Base-by-base conservation (phyloP, 75 land plant species). In the Ceratopteris richardii region DNA sequence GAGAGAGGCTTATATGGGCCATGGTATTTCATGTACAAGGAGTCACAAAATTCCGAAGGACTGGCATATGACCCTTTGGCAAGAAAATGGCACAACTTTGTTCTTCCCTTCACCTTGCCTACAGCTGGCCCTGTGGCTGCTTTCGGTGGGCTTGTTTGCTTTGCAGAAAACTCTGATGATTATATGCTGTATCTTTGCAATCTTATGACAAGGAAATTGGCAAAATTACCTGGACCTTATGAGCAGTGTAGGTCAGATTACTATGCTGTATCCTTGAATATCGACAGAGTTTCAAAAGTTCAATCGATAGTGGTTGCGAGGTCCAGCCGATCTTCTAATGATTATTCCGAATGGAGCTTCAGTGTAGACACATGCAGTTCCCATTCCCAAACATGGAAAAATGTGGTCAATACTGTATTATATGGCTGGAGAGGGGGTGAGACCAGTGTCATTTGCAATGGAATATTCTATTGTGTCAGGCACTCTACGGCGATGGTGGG, bases 1-100 rank as follows among this genome's bases (percentile, higher is more conserved):
- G 40, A 61, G 22, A 29, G 69, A 19, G 30, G 77, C 9, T 48
- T 61, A 17, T 81, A 69, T 40, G 81, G 76, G 40, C 92, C 92
- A 6, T 87, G 92, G 92, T 87, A 87, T 64, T 83, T 81, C 51
- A 87, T 87, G 88, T 87, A 85, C 57, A 81, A 60, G 0, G 61
- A 76, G 57, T 67, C 70, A 48, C 78, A 84, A 56, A 72, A 76
- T 6, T 52, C 80, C 1, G 51, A 54, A 24, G 93, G 88, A 14
- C 77, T 76, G 54, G 75, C 80, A 5, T 88, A 72, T 60, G 93
- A 88, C 61, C 88, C 88, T 20, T 36, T 61, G 13, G 59, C 78
- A 14, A 71, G 71, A 23, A 88, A 81, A 57, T 88, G 93, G 93
- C 71, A 88, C 58, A 57, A 61, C 44, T 65, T 84, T 42, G 72